Percentiles rank a stretch among this genome's conserved stretches.
These are phyloP conservation scores for Vitis riparia DNA, from an alignment of 164 flowering plant genomes.

Conservation along the genomic window DNA sequence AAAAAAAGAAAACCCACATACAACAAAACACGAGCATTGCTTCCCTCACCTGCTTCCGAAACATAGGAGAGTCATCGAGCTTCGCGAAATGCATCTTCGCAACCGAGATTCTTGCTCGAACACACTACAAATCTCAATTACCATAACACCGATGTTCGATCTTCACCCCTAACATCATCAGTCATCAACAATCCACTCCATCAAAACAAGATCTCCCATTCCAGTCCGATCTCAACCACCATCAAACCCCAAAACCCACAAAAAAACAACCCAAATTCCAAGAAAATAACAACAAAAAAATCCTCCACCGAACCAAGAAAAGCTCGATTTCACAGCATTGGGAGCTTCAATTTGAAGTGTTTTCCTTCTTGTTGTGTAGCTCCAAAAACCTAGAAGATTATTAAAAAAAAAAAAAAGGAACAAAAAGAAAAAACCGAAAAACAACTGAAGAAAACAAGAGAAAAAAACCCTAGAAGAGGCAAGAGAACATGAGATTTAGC, in stretches of 20 bases:
- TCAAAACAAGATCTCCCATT: slow-evolving; percentile 8
- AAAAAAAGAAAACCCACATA: not conserved
- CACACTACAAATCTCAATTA: slow-evolving; percentile 16
- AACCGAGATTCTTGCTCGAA: slow-evolving; percentile 11
- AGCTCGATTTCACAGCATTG: too few relatives aligned
- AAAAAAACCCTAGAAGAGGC: slow-evolving; percentile 22
- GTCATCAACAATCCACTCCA: not conserved
- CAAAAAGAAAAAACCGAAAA: not conserved
- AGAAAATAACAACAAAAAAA: too few relatives aligned
- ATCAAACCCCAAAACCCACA: slow-evolving; percentile 1
- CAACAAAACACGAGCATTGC: not conserved
- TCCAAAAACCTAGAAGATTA: too few relatives aligned
- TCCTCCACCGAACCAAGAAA: too few relatives aligned
- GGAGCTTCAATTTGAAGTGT: too few relatives aligned
- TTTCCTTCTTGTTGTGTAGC: too few relatives aligned
- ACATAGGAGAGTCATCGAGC: slow-evolving; percentile 99
- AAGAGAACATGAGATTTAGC: slow-evolving; percentile 5
- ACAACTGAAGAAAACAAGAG: not conserved
- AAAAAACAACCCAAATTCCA: too few relatives aligned
- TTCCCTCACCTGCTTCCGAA: slow-evolving; percentile 79
- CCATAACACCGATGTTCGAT: slow-evolving; percentile 27
- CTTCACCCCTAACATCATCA: slow-evolving; percentile 2
- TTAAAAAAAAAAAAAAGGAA: not conserved
- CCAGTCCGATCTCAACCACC: not conserved
- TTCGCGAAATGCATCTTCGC: slow-evolving; percentile 81